phyloP scores from a whole-genome alignment of 768 basidiomycete species.

The Lentinula guzmanii region DNA sequence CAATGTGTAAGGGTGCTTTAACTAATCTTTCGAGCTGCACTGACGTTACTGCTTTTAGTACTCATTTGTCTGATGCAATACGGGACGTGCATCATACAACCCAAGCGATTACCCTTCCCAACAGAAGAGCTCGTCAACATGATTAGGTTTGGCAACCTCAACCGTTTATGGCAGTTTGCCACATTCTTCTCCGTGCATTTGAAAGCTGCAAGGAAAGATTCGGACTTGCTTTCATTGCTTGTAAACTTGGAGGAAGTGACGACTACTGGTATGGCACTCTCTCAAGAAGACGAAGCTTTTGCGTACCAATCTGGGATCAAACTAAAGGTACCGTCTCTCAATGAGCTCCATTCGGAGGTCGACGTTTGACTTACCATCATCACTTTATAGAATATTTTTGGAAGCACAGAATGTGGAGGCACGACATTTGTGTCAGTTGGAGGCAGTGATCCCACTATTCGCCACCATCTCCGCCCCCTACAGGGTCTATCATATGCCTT shows the following conservation, averaged over 20 bases:
- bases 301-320: conserved; percentile 59
- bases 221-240: conserved; percentile 55
- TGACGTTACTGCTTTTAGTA: conserved; percentile 35
- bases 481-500: conserved; percentile 66
- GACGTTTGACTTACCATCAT: conserved; percentile 10
- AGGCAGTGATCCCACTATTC: conserved; percentile 42
- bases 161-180: conserved; percentile 71
- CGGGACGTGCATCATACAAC: conserved; percentile 68
- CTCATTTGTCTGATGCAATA: conserved; percentile 67
- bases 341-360: not conserved
- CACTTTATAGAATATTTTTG: conserved; percentile 62
- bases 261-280: conserved; percentile 60
- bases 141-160: conserved; percentile 61
- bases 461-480: conserved; percentile 51
- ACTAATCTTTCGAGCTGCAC: conserved; percentile 17
- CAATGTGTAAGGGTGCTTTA: conserved; percentile 51
- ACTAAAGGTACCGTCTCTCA: conserved; percentile 42
- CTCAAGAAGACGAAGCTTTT: conserved; percentile 67
- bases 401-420: conserved; percentile 69
- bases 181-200: conserved; percentile 64
- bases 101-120: conserved; percentile 57
- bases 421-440: conserved; percentile 62
- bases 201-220: conserved; percentile 49
- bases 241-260: conserved; percentile 55
- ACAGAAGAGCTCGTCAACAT: conserved; percentile 68